Base-by-base conservation (phyloP, 2,329 filamentous ascomycete species). In the Dichotomopilus funicola region DNA sequence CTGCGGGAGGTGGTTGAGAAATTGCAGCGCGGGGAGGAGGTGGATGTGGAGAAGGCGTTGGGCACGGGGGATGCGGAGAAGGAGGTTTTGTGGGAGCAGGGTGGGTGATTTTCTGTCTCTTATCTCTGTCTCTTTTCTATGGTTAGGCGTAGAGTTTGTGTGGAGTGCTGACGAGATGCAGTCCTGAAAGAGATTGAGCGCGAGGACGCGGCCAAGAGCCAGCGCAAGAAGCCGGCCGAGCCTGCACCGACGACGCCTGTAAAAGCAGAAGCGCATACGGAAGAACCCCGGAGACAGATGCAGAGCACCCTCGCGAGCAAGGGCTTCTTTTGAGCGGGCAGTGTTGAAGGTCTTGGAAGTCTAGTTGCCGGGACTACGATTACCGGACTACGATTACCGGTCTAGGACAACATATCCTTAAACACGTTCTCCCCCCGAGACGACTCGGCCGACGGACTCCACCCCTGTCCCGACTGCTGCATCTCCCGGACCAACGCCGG, bases 41-140 rank as follows among this genome's bases (percentile, higher is more conserved):
- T 96, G 19, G 89, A 97, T 70, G 91, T 97, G 2, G 89, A 94
- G 68, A 84, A 83, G 66, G 73, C 85, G 41, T 71, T 99, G 49
- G 92, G 94, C 3, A 88, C 89, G 0, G 91, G 90, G 0, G 83
- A 94, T 65, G 73, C 79, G 44, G 79, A 79, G 61, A 82, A 82
- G 67, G 94, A 99, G 72, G 75, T 79, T 60, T 89, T 91, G 65
- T 99, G 94, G 95, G 88, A 92, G 71, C 85, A 95, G 68, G 83
- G 89, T 49, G 55, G 10, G 31, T 43, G 10, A 19, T 38, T 42
- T 10, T 10, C 8, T 10, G 2, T 27, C 19, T 27, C 3, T 3
- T 27, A 27, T 27, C 3, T 27, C 19, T 27, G n/a, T n/a, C n/a
- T n/a, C n/a, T n/a, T n/a, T n/a, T n/a, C n/a, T n/a, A n/a, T n/a